These are phyloP conservation scores for Meripilus lineatus DNA, from an alignment of 1,284 basidiomycete genomes.

Conservation along the genomic window DNA sequence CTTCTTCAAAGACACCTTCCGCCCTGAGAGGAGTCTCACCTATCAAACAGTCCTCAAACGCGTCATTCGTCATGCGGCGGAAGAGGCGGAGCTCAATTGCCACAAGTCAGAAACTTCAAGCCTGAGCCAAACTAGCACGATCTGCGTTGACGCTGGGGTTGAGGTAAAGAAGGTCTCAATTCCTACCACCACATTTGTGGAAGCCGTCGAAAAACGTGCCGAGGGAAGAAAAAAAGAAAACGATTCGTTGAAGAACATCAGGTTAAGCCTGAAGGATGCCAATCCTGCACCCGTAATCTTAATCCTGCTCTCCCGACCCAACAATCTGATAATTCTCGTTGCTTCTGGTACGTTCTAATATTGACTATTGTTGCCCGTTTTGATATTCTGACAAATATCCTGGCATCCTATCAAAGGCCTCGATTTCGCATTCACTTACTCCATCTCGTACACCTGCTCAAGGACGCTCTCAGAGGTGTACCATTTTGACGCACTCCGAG, in stretches of 20 bases:
- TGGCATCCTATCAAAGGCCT: slow-evolving; percentile 37
- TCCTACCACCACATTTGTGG: too few relatives aligned
- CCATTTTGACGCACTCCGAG: slow-evolving; percentile 62
- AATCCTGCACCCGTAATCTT: slow-evolving; percentile 66
- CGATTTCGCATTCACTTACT: slow-evolving; percentile 73
- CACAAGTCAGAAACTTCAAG: background rate
- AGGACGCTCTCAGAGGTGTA: slow-evolving; percentile 64
- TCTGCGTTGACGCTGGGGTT: too few relatives aligned
- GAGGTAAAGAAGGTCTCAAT: too few relatives aligned
- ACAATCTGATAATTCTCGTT: slow-evolving; percentile 64
- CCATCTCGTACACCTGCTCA: slow-evolving; percentile 67
- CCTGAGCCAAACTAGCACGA: background rate
- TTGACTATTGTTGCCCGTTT: too few relatives aligned
- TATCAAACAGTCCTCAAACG: slow-evolving; percentile 60
- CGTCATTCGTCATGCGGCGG: slow-evolving; percentile 12
- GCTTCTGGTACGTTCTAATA: slow-evolving; percentile 54
- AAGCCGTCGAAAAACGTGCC: too few relatives aligned
- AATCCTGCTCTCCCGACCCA: slow-evolving; percentile 51
- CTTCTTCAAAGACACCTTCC: slow-evolving; percentile 80
- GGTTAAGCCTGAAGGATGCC: slow-evolving; percentile 62
- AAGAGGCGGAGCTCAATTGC: slow-evolving; percentile 1
- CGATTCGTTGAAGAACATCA: slow-evolving; percentile 43
- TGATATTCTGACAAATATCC: background rate
- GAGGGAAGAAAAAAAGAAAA: too few relatives aligned
- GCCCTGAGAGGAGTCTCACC: slow-evolving; percentile 71